These are phyloP conservation scores for Centaurea solstitialis DNA, from an alignment of 129 eudicot genomes.

Conservation along the genomic window DNA sequence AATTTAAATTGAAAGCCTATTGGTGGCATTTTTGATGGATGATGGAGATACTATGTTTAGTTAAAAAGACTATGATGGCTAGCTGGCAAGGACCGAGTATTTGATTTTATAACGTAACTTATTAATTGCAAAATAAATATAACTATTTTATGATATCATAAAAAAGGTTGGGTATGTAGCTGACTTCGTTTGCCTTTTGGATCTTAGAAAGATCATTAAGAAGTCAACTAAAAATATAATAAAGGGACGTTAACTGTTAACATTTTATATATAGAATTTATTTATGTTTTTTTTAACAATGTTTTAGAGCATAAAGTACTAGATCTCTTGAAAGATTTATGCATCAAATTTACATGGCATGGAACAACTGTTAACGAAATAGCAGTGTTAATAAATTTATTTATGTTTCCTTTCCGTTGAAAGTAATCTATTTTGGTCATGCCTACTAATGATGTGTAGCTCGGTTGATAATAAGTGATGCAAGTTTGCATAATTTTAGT, in stretches of 20 bases:
- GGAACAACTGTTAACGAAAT: background rate
- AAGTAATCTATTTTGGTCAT: too few species aligned
- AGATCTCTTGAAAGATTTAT: background rate
- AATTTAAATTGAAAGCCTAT: background rate
- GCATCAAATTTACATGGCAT: background rate
- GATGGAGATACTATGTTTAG: too few species aligned
- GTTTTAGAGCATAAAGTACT: background rate
- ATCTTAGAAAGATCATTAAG: slow-evolving; percentile 18
- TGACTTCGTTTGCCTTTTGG: slow-evolving; percentile 35
- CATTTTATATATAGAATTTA: background rate
- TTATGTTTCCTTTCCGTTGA: too few species aligned
- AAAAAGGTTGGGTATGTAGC: slow-evolving; percentile 10
- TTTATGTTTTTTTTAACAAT: background rate
- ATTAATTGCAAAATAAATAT: background rate
- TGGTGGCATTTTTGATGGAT: background rate
- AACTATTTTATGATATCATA: slow-evolving; percentile 4
- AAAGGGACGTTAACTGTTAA: background rate
- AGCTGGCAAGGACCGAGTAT: too few species aligned
- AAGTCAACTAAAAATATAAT: slow-evolving; percentile 10
- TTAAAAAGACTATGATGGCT: too few species aligned
- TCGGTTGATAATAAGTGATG: too few species aligned
- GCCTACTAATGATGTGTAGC: too few species aligned
- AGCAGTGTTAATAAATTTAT: too few species aligned
- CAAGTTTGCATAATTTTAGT: too few species aligned
- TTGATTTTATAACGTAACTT: background rate